A percentile compares a stretch with the other conserved stretches of the same genome.
These are phyloP conservation scores for Lecanicillium sp. DNA, from an alignment of 2,329 filamentous ascomycete genomes.

Conservation along the genomic window DNA sequence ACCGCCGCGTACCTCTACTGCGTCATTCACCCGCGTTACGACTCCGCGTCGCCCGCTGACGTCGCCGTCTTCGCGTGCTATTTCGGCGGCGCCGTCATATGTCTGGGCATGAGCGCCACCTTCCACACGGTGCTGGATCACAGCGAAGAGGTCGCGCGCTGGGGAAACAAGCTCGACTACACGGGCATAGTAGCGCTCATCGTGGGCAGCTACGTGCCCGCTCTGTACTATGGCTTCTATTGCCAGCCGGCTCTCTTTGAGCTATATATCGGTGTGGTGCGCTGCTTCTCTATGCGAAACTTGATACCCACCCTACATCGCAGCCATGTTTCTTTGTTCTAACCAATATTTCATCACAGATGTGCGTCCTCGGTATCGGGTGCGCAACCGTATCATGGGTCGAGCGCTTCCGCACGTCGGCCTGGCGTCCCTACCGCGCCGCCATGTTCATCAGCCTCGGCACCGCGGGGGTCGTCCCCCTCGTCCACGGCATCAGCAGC, in stretches of 20 bases:
- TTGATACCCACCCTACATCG: too few species aligned
- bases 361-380: conserved; percentile 67
- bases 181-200: conserved; percentile 89
- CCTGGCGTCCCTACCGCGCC: conserved; percentile 78
- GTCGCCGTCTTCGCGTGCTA: conserved; percentile 72
- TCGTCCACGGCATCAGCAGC: conserved; percentile 66
- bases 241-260: conserved; percentile 60
- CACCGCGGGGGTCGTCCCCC: conserved; percentile 73
- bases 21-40: conserved; percentile 59
- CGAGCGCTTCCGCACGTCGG: conserved; percentile 76
- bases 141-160: conserved; percentile 66
- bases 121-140: conserved; percentile 87
- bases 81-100: conserved; percentile 66
- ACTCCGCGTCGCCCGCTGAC: conserved; percentile 54
- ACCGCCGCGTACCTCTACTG: conserved; percentile 48
- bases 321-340: too few species aligned
- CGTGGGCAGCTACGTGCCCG: conserved; percentile 84
- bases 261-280: conserved; percentile 69
- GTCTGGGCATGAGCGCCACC: conserved; percentile 74
- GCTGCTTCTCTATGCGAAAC: too few species aligned
- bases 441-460: conserved; percentile 87
- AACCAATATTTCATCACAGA: too few species aligned
- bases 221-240: conserved; percentile 80
- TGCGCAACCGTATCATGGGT: conserved; percentile 73
- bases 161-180: conserved; percentile 93